A percentile compares a stretch with the other conserved stretches of the same genome.
phyloP scores from a whole-genome alignment of 2,329 filamentous ascomycete genomes.

The Chrysoporthe puriensis region DNA sequence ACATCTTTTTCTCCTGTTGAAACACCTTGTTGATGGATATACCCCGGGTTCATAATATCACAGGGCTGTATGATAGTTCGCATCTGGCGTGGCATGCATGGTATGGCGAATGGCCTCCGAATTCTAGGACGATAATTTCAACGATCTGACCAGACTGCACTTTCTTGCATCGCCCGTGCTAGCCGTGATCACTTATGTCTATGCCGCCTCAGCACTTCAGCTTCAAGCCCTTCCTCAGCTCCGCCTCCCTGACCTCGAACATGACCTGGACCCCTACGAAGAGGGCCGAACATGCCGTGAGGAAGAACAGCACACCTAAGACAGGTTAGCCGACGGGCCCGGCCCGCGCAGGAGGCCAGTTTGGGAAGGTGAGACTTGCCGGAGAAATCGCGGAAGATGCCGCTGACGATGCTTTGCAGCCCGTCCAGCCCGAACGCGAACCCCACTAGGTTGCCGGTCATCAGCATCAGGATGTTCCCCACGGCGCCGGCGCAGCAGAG shows the following conservation, averaged over 20 bases:
- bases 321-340: constrained; percentile 27
- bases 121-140: not conserved
- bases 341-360: no score
- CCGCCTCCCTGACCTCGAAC: constrained; percentile 90
- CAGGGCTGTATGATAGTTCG: constrained; percentile 6
- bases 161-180: not conserved
- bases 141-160: not conserved
- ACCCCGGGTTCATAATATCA: constrained; percentile 13
- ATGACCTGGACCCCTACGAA: constrained; percentile 91
- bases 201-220: constrained; percentile 69
- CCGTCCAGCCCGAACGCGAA: constrained; percentile 94
- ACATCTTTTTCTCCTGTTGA: not conserved
- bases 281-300: constrained; percentile 70
- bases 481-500: constrained; percentile 82
- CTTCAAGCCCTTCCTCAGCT: constrained; percentile 79
- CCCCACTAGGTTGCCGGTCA: constrained; percentile 90
- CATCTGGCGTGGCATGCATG: constrained; percentile 6
- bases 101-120: not conserved
- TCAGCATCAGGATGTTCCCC: constrained; percentile 90
- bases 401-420: constrained; percentile 72
- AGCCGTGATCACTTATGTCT: not conserved
- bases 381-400: constrained; percentile 76
- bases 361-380: constrained; percentile 48
- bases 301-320: constrained; percentile 71
- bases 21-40: constrained; percentile 21